Conservation (phyloP, 257 asterid species). For the Perilla frutescens region DNA sequence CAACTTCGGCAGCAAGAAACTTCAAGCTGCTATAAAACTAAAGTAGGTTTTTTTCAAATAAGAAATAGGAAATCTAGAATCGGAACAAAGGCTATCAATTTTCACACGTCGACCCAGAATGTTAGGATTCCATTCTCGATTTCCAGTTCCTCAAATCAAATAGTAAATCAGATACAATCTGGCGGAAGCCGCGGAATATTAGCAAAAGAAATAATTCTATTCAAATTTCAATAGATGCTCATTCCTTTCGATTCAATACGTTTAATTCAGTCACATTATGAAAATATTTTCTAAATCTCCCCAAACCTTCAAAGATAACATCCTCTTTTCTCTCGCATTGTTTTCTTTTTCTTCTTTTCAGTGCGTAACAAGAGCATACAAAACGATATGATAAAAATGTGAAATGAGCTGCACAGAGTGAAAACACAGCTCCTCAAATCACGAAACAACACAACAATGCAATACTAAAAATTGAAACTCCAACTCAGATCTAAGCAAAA, state of each 20-base stretch:
- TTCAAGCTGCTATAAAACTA: slow-evolving; percentile 7
- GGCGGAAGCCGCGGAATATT: background rate
- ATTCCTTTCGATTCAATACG: background rate
- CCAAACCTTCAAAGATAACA: background rate
- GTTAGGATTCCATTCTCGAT: background rate
- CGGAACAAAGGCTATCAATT: slow-evolving; percentile 9
- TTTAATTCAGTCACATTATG: background rate
- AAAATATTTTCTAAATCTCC: background rate
- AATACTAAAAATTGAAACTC: background rate
- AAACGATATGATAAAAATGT: slow-evolving; percentile 4
- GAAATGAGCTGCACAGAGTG: slow-evolving; percentile 28
- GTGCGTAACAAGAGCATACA: background rate
- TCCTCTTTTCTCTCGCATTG: background rate
- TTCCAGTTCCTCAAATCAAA: slow-evolving; percentile 10
- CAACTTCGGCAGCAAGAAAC: slow-evolving; percentile 10
- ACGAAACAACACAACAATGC: background rate
- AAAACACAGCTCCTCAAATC: slow-evolving; percentile 26
- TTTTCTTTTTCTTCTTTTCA: background rate
- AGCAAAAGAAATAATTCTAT: background rate
- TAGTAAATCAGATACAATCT: slow-evolving; percentile 20
- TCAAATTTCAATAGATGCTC: slow-evolving; percentile 26
- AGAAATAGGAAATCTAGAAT: background rate
- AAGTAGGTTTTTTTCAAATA: slow-evolving; percentile 1
- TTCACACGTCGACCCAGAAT: background rate
- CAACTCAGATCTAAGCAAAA: slow-evolving; percentile 45